Conservation (phyloP, 148 eudicot species). For the Suaeda aralocaspica region DNA sequence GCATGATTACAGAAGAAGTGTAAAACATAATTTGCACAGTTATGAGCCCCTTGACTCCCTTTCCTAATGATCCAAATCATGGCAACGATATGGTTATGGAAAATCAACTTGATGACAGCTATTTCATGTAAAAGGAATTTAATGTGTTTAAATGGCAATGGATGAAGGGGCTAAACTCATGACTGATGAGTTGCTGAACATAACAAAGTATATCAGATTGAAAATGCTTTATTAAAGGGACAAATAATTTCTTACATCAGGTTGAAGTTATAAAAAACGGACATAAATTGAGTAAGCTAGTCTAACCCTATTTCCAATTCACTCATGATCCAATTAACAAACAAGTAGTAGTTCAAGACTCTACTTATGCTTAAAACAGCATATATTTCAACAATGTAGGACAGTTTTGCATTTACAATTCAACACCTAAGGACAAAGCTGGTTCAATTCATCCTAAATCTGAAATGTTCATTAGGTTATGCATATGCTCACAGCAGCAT, state of each 20-base stretch:
- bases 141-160: neutral
- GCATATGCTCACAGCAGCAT: too few species aligned
- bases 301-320: too few species aligned
- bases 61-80: neutral
- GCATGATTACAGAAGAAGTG: neutral
- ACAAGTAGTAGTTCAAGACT: neutral
- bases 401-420: neutral
- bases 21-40: neutral
- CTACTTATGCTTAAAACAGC: neutral
- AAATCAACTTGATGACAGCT: neutral
- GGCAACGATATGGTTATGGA: neutral
- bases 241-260: neutral
- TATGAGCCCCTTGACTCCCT: neutral
- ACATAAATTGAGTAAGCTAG: neutral
- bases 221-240: neutral
- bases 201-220: neutral
- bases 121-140: neutral
- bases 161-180: neutral
- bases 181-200: too few species aligned
- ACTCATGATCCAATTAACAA: neutral
- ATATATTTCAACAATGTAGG: neutral
- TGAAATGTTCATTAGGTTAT: too few species aligned
- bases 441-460: neutral
- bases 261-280: neutral
- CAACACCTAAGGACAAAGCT: neutral